A percentile compares a stretch with the other conserved stretches of the same genome.
Conservation (phyloP, 257 asterid genomes). For the Agastache rugosa region DNA sequence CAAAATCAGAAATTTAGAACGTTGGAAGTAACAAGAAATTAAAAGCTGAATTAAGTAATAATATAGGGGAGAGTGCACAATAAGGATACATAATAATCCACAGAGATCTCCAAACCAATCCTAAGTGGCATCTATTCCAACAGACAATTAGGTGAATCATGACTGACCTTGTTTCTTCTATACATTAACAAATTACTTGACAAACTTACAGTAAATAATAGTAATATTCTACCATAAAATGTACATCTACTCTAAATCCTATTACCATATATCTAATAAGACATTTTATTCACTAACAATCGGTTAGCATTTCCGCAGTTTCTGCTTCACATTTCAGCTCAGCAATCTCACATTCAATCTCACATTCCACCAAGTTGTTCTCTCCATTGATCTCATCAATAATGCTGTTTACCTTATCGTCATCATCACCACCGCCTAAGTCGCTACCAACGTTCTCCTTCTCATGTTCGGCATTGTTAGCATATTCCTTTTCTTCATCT, state of each 20-base stretch:
- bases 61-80: too few species aligned
- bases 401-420: constrained; percentile 21
- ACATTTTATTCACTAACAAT: constrained; percentile 34
- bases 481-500: constrained; percentile 42
- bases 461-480: constrained; percentile 37
- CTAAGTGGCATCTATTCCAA: not conserved
- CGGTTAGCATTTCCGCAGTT: constrained; percentile 42
- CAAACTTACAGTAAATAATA: constrained; percentile 40
- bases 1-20: too few species aligned
- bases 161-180: constrained; percentile 38
- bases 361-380: constrained; percentile 51
- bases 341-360: constrained; percentile 50
- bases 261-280: constrained; percentile 24
- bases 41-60: too few species aligned
- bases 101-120: not conserved
- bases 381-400: constrained; percentile 40
- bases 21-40: too few species aligned
- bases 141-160: not conserved
- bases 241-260: constrained; percentile 47
- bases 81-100: too few species aligned
- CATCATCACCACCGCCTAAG: constrained; percentile 28
- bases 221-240: constrained; percentile 41
- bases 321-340: constrained; percentile 54
- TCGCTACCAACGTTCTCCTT: constrained; percentile 37
- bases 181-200: constrained; percentile 42